A percentile compares a stretch with the other conserved stretches of the same genome.
phyloP scores from a whole-genome alignment of 306 rosid genomes.

The Arachis stenosperma region DNA sequence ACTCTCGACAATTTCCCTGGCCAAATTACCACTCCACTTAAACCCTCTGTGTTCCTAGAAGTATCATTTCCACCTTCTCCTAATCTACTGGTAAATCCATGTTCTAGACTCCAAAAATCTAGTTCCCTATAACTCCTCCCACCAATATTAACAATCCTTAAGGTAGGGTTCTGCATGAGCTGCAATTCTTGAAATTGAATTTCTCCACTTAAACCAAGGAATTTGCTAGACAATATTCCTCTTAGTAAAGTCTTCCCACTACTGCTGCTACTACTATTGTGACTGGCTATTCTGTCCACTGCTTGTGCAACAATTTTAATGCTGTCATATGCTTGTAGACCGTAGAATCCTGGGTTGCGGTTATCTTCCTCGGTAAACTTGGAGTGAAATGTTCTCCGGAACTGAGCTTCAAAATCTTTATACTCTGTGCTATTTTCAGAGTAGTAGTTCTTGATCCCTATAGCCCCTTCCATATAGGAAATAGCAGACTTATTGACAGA shows the following conservation, averaged over 20 bases:
- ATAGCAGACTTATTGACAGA: constrained; percentile 45
- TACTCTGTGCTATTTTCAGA: constrained; percentile 42
- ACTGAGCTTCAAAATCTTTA: constrained; percentile 44
- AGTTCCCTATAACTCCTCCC: constrained; percentile 51
- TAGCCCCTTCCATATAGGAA: constrained; percentile 63
- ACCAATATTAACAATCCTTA: constrained; percentile 61
- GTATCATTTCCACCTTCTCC: constrained; percentile 20
- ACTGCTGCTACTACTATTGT: constrained; percentile 23
- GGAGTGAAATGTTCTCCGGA: constrained; percentile 42
- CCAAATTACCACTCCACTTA: constrained; percentile 57
- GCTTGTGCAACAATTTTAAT: constrained; percentile 53
- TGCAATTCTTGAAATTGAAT: constrained; percentile 51
- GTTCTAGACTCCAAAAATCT: constrained; percentile 56
- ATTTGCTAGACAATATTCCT: constrained; percentile 45
- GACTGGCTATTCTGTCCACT: constrained; percentile 35
- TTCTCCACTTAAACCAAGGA: constrained; percentile 61
- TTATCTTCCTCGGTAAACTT: constrained; percentile 52
- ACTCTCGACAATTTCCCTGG: constrained; percentile 52
- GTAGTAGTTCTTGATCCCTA: constrained; percentile 68
- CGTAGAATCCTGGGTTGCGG: constrained; percentile 56
- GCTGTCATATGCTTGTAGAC: constrained; percentile 69
- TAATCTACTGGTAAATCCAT: constrained; percentile 43
- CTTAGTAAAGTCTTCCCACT: constrained; percentile 14
- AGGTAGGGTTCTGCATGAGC: constrained; percentile 40
- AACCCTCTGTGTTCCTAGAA: constrained; percentile 28